Evolutionary conservation across 805 yeast species (phyloP), one percentile per base, ranked within the genome.

Genomic region (Nakazawaea holstii): DNA sequence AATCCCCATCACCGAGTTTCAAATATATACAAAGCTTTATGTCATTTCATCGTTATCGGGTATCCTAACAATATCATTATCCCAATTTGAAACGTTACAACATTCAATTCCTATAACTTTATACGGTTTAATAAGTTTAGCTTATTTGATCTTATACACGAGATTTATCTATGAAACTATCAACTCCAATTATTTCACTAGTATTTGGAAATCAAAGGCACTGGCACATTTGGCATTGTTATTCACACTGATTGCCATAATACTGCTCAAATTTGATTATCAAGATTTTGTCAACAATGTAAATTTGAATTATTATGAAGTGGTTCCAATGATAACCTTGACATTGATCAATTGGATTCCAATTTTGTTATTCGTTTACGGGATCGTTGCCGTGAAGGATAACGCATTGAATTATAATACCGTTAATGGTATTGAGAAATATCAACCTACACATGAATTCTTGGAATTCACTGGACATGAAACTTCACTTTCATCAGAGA

Each of bases 361-460:
- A 6, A 29, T 45, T 3, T 14, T 45, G 11, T 33, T 28, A 14
- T 45, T 45, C 40, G 5, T 45, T 4, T 33, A 15, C 8, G 48
- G 48, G 6, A n/a, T 45, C 4, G 40, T 45, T 9, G 17, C 39
- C 6, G 48, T 45, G 24, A 45, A 45, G 24, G 43, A 45, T 6
- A 24, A 45, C 27, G 48, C 48, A 11, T 33, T 45, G 17, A 45
- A 39, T 33, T 45, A 39, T 29, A 45, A 39, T 6, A 39, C 48
- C 8, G 35, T 39, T 8, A 31, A 39, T 8, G 48, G 48, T 8
- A 20, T 45, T 8, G 40, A 45, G 5, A 45, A 45, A 13, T 45
- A 45, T 15, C 48, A 45, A 27, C 48, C 48, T 15, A 45, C 48
- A 5, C 48, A 45, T 39, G 48, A 45, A 28, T 45, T 45, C 17